Evolutionary conservation across 2,329 filamentous ascomycete genomes (phyloP).

Genomic region (Alternaria viburni): DNA sequence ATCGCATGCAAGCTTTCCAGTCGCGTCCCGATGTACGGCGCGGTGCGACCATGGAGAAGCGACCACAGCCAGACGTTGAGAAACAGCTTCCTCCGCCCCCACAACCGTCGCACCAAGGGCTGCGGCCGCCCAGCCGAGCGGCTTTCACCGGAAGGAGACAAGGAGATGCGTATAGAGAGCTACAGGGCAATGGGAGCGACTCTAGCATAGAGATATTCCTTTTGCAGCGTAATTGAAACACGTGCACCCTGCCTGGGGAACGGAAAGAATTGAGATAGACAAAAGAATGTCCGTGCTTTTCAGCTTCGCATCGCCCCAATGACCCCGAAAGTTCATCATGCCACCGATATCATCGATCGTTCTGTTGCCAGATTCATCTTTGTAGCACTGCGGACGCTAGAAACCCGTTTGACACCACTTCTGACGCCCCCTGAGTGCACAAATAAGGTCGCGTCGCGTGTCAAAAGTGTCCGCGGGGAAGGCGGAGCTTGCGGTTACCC

Average conservation of each 20-base stretch:
- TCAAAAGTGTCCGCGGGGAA: neutral
- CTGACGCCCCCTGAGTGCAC: neutral
- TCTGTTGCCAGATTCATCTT: neutral
- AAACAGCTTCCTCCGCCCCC: neutral
- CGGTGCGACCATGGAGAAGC: neutral
- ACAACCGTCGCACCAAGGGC: neutral
- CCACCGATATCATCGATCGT: neutral
- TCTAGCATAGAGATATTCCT: conserved; percentile 12
- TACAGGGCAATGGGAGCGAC: conserved; percentile 3
- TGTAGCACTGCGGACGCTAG: neutral
- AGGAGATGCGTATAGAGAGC: neutral
- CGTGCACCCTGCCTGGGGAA: neutral
- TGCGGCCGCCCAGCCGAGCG: conserved; percentile 6
- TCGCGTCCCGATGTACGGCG: neutral
- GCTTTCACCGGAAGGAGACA: conserved; percentile 6
- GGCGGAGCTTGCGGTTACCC: neutral
- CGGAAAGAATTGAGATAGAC: neutral
- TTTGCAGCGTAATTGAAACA: conserved; percentile 1
- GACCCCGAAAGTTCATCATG: neutral
- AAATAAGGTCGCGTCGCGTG: neutral
- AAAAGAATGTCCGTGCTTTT: neutral
- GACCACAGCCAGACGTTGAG: neutral
- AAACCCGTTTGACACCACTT: neutral
- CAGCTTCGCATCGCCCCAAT: neutral
- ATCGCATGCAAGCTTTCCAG: conserved; percentile 1